phyloP scores from a whole-genome alignment of 2,329 filamentous ascomycete genomes.

The Hymenoscyphus fructigenus region DNA sequence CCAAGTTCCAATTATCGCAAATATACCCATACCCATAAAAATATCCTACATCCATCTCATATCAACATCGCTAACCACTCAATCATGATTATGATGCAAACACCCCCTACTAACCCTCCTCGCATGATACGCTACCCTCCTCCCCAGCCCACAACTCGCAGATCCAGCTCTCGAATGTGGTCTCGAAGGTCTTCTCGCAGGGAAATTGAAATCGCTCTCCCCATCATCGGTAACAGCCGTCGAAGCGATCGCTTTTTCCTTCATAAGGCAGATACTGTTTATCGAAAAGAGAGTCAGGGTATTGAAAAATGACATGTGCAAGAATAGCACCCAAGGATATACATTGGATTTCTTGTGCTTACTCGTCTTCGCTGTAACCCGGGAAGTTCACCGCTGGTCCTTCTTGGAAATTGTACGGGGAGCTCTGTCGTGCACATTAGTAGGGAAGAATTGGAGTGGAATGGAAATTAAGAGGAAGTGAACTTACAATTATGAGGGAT shows the following conservation, averaged over 20 bases:
- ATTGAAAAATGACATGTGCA: too few species aligned
- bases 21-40: background rate
- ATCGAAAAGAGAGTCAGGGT: background rate
- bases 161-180: constrained; percentile 24
- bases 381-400: constrained; percentile 51
- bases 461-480: background rate
- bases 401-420: constrained; percentile 58
- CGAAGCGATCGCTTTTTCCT: constrained; percentile 36
- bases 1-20: background rate
- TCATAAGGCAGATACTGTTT: constrained; percentile 34
- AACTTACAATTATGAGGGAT: constrained; percentile 23
- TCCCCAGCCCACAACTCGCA: constrained; percentile 26
- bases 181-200: constrained; percentile 10
- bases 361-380: constrained; percentile 60
- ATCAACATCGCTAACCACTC: background rate
- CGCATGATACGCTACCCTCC: constrained; percentile 29
- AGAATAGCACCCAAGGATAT: background rate
- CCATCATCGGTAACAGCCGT: constrained; percentile 28
- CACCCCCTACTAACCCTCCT: constrained; percentile 28
- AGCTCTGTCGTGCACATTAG: constrained; percentile 45
- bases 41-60: too few species aligned
- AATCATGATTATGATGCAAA: constrained; percentile 4
- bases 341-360: constrained; percentile 35
- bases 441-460: too few species aligned
- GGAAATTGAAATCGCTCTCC: constrained; percentile 18